Evolutionary conservation across 2,329 filamentous ascomycete genomes (phyloP).

Genomic region (Exophiala xenobiotica): DNA sequence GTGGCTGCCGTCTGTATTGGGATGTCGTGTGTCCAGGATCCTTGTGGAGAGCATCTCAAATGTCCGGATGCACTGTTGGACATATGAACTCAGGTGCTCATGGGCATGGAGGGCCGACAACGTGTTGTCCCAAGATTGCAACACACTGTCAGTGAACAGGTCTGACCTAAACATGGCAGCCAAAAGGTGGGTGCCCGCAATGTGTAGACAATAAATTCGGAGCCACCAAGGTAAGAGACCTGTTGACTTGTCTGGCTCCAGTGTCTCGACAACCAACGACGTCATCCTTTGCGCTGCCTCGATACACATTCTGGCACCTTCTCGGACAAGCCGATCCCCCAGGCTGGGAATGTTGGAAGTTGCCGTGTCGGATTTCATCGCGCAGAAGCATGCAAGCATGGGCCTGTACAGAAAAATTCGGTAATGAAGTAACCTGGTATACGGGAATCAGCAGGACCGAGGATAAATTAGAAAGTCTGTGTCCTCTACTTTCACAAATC

Average conservation of each 20-base stretch:
- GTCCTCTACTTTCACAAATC: neutral
- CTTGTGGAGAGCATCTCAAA: slow-evolving; percentile 1
- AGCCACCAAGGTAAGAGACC: slow-evolving; percentile 1
- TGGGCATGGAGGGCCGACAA: slow-evolving; percentile 1
- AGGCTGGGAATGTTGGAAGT: neutral
- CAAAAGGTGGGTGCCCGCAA: neutral
- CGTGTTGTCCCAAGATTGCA: neutral
- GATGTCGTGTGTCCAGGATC: neutral
- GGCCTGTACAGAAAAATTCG: neutral
- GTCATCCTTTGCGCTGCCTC: neutral
- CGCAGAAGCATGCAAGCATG: neutral
- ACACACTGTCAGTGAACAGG: neutral
- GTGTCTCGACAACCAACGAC: neutral
- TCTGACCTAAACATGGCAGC: neutral
- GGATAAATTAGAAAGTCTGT: neutral
- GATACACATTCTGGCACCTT: neutral
- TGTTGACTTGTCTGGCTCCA: neutral
- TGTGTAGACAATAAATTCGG: neutral
- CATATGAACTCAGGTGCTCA: neutral
- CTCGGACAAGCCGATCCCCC: neutral
- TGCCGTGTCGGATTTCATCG: neutral
- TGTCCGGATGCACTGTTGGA: neutral
- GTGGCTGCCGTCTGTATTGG: neutral
- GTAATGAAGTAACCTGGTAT: neutral
- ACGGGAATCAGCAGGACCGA: neutral